Evolutionary conservation across 768 basidiomycete genomes (phyloP).

Genomic region (Lactarius trivialis): DNA sequence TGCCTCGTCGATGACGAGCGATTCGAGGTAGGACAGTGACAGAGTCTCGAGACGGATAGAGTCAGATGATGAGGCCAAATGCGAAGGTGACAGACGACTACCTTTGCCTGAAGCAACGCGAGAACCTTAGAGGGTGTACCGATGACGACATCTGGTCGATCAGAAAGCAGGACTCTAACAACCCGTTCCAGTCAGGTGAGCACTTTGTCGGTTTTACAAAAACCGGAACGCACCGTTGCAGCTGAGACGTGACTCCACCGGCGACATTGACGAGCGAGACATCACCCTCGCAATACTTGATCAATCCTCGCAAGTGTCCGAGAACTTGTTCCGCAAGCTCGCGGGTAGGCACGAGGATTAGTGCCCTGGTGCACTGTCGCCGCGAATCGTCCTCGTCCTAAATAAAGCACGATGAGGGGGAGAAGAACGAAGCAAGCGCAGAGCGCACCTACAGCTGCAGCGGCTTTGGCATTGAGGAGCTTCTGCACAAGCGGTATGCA

Average conservation of each 20-base stretch:
- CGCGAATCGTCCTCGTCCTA: conserved; percentile 15
- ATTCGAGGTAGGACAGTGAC: conserved; percentile 59
- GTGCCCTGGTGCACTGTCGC: conserved; percentile 57
- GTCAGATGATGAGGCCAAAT: neutral
- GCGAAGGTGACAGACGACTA: conserved; percentile 22
- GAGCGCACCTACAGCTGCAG: conserved; percentile 42
- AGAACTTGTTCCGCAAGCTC: conserved; percentile 91
- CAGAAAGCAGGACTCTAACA: conserved; percentile 47
- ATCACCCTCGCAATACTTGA: conserved; percentile 74
- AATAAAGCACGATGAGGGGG: neutral
- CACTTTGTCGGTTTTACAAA: neutral
- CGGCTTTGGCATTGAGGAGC: conserved; percentile 67
- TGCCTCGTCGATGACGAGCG: conserved; percentile 94
- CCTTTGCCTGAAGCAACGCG: conserved; percentile 64
- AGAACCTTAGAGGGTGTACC: conserved; percentile 72
- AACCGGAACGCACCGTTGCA: conserved; percentile 55
- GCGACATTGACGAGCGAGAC: conserved; percentile 71
- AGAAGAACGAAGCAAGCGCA: neutral
- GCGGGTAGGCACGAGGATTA: conserved; percentile 84
- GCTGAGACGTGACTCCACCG: conserved; percentile 58
- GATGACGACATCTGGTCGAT: conserved; percentile 73
- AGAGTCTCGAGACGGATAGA: conserved; percentile 45
- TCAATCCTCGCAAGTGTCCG: conserved; percentile 53
- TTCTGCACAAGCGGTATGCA: conserved; percentile 88
- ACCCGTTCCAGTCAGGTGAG: neutral